Evolutionary conservation across 371 early-diverging fungal species (phyloP), one percentile per base, ranked within the genome.

Genomic region (Lichtheimia corymbifera): DNA sequence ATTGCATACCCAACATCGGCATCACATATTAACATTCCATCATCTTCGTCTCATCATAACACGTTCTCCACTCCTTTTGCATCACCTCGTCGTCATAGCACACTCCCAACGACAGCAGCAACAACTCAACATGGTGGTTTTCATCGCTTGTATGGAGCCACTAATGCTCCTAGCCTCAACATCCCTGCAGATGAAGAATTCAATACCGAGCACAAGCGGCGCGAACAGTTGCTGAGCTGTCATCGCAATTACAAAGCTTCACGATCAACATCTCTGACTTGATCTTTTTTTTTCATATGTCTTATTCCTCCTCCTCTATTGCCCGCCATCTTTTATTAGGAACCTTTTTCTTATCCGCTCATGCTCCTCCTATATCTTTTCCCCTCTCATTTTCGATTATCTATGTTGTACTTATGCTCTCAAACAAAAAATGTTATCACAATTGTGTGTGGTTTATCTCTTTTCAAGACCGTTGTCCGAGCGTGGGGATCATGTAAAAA

Each of bases 111-210:
- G 24, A 17, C 22, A 15, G 18, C 47, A 27, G 18, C 18, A 13
- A 17, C 18, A 13, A 15, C 50, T 9, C 15, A 17, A 18, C 15
- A 35, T 35, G 35, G 35, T 22, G 22, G 22, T 35, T 35, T 35
- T 11, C 35, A 35, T 35, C 35, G 9, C 11, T 9, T 35, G 11
- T 35, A 35, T 35, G 50, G 30, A 22, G 30, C 53, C 35, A 17
- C 49, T 13, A 25, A 64, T 49, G 54, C 61, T 13, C 65, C 73
- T 14, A 62, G 65, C 22, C 67, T 73, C n/a, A 73, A 55, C 44
- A 73, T 73, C 53, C 73, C 73, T 11, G 67, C 69, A 3, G 66
- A 67, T 60, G 70, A 73, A 17, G 59, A 69, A 17, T 57, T 54
- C 25, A 58, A 61, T 53, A 47, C 42, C 9, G 59, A 57, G n/a